Conservation (phyloP, 805 yeast genomes). For the Cyberlindnera xylosilytica region DNA sequence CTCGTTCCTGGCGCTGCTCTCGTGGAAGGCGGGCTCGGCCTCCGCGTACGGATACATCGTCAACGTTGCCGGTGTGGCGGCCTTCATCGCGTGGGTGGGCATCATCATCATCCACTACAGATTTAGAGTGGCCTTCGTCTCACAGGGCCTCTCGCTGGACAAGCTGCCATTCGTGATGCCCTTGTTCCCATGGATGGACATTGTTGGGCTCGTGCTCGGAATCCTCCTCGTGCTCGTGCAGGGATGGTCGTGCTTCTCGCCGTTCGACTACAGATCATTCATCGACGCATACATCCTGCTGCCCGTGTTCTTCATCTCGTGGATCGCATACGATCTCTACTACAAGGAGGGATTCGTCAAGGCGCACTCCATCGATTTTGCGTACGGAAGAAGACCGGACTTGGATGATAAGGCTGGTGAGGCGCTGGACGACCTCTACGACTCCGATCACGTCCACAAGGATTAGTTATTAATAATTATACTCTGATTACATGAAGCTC, state of each 20-base stretch:
- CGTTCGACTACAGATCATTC: slow-evolving; percentile 46
- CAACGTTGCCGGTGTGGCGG: slow-evolving; percentile 71
- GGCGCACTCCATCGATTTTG: slow-evolving; percentile 43
- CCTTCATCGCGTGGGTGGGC: slow-evolving; percentile 68
- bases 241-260: slow-evolving; percentile 48
- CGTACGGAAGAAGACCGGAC: slow-evolving; percentile 47
- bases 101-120: slow-evolving; percentile 60
- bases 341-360: slow-evolving; percentile 38
- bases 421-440: neutral
- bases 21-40: slow-evolving; percentile 46
- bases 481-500: no score
- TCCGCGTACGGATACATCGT: slow-evolving; percentile 68
- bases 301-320: slow-evolving; percentile 50
- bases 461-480: no score
- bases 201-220: slow-evolving; percentile 37
- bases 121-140: slow-evolving; percentile 60
- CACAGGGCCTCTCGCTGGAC: slow-evolving; percentile 60
- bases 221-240: slow-evolving; percentile 41
- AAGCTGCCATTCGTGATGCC: slow-evolving; percentile 69
- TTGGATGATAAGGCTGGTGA: slow-evolving; percentile 18
- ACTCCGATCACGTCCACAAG: neutral
- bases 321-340: slow-evolving; percentile 38
- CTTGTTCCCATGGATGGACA: slow-evolving; percentile 40
- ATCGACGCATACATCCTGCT: slow-evolving; percentile 62
- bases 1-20: slow-evolving; percentile 59